phyloP scores from a whole-genome alignment of 768 basidiomycete genomes.

The Amylocystis lapponica region DNA sequence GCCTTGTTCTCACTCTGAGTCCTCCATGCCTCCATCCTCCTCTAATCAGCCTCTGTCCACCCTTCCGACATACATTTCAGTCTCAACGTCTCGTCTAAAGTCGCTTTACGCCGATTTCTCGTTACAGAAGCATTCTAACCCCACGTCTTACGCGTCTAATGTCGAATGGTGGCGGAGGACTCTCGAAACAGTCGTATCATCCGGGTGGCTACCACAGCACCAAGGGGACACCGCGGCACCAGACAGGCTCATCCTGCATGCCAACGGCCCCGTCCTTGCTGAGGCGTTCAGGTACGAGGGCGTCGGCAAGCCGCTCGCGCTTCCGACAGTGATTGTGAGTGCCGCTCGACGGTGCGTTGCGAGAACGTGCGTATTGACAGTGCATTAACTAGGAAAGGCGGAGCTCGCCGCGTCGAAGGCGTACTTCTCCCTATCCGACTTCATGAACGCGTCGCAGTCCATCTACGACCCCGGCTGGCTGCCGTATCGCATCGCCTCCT shows the following conservation, averaged over 20 bases:
- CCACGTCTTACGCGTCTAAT: constrained; percentile 73
- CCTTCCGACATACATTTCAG: constrained; percentile 41
- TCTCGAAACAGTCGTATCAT: constrained; percentile 53
- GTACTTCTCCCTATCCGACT: constrained; percentile 47
- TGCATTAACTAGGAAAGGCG: constrained; percentile 52
- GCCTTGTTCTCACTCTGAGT: too few relatives aligned
- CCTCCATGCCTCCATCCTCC: constrained; percentile 15
- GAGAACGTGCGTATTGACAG: constrained; percentile 18
- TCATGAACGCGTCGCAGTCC: constrained; percentile 49
- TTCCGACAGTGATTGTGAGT: constrained; percentile 73
- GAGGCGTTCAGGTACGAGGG: constrained; percentile 61
- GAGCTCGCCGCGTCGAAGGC: constrained; percentile 47
- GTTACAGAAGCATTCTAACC: constrained; percentile 78
- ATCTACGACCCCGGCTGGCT: constrained; percentile 67
- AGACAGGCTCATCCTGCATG: constrained; percentile 59
- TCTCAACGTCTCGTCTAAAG: constrained; percentile 52
- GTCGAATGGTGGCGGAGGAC: constrained; percentile 84
- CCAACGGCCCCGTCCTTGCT: constrained; percentile 39
- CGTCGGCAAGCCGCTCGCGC: constrained; percentile 69
- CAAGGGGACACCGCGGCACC: constrained; percentile 3
- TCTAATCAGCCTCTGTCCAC: constrained; percentile 19
- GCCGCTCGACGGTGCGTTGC: neutral
- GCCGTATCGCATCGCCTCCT: constrained; percentile 62
- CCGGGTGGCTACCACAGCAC: constrained; percentile 43
- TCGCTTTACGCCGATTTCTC: constrained; percentile 88